These are phyloP conservation scores for Gossypium gossypioides DNA, from an alignment of 441 rosid genomes.

Conservation along the genomic window DNA sequence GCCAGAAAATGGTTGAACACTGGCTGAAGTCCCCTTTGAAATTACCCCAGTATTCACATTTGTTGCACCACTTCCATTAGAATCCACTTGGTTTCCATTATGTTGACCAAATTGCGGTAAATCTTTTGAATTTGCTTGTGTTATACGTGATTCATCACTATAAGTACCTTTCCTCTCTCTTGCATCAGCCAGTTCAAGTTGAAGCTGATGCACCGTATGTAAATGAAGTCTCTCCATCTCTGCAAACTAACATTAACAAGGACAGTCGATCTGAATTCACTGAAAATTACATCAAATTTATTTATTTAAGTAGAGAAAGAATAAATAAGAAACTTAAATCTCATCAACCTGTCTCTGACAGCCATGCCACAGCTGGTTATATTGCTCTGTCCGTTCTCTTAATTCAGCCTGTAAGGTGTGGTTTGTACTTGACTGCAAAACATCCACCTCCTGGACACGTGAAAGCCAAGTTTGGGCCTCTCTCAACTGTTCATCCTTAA, in stretches of 20 bases:
- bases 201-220: slow-evolving; percentile 84
- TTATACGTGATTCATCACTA: slow-evolving; percentile 38
- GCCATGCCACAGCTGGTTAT: slow-evolving; percentile 81
- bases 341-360: slow-evolving; percentile 87
- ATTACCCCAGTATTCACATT: slow-evolving; percentile 27
- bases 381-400: slow-evolving; percentile 80
- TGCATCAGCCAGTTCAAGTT: slow-evolving; percentile 63
- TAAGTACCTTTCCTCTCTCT: slow-evolving; percentile 58
- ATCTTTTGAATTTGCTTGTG: slow-evolving; percentile 44
- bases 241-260: slow-evolving; percentile 45
- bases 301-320: background rate
- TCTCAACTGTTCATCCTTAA: slow-evolving; percentile 83
- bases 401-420: slow-evolving; percentile 74
- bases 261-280: slow-evolving; percentile 15
- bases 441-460: slow-evolving; percentile 84
- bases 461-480: slow-evolving; percentile 72
- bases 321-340: slow-evolving; percentile 9
- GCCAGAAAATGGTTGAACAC: slow-evolving; percentile 33
- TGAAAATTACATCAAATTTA: background rate
- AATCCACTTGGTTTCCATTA: slow-evolving; percentile 46
- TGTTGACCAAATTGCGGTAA: slow-evolving; percentile 47
- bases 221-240: slow-evolving; percentile 87
- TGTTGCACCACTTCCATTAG: slow-evolving; percentile 32
- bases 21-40: slow-evolving; percentile 46
- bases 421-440: slow-evolving; percentile 60